Conservation (phyloP, 129 eudicot genomes). For the Centella asiatica region DNA sequence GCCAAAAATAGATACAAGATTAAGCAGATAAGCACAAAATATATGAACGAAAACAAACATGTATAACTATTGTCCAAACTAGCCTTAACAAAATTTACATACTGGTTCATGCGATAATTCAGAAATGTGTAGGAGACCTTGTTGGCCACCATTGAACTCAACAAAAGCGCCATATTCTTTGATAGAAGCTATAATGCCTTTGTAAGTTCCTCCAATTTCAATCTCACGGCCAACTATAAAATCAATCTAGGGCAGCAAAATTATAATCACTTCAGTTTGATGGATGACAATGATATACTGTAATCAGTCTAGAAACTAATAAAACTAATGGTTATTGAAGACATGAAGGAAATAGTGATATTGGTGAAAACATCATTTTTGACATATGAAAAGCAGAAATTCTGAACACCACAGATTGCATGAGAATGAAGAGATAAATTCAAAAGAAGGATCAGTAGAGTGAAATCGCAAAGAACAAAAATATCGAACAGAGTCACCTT, state of each 20-base stretch:
- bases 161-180: conserved; percentile 98
- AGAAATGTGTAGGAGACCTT: conserved; percentile 89
- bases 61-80: background rate
- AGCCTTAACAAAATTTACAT: conserved; percentile 13
- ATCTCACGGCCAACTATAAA: conserved; percentile 84
- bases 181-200: conserved; percentile 62
- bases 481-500: too few species aligned
- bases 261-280: conserved; percentile 4
- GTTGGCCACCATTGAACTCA: conserved; percentile 98
- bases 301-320: too few species aligned
- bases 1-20: too few species aligned
- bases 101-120: conserved; percentile 93
- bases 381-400: too few species aligned
- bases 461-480: background rate
- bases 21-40: background rate
- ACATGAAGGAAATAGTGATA: too few species aligned
- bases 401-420: too few species aligned
- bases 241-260: conserved; percentile 47
- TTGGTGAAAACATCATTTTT: background rate
- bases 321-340: background rate
- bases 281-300: background rate
- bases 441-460: background rate
- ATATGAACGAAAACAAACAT: background rate
- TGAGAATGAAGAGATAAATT: background rate
- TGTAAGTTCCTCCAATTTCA: conserved; percentile 79